phyloP scores from a whole-genome alignment of 805 yeast species.

The Lachancea meyersii region DNA sequence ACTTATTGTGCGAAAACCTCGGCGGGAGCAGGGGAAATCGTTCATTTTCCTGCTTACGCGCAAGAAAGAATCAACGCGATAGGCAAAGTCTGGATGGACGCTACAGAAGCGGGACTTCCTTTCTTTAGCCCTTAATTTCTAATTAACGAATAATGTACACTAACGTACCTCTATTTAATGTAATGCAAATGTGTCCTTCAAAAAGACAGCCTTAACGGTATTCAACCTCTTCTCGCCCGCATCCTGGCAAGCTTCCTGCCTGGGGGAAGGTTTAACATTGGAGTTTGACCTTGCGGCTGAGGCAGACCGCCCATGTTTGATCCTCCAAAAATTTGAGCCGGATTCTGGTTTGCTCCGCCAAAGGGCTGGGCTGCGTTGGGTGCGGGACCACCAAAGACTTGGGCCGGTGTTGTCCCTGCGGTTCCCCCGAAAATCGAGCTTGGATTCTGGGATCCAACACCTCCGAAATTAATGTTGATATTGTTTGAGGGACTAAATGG shows the following conservation, averaged over 20 bases:
- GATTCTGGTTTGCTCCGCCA: constrained; percentile 4
- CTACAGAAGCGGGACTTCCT: background rate
- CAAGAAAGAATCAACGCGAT: background rate
- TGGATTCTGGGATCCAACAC: constrained; percentile 10
- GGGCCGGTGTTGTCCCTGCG: constrained; percentile 17
- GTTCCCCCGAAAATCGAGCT: constrained; percentile 9
- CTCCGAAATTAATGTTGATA: constrained; percentile 26
- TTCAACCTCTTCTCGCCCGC: constrained; percentile 25
- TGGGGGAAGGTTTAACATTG: constrained; percentile 12
- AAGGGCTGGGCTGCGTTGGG: background rate
- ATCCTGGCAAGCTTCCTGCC: constrained; percentile 29
- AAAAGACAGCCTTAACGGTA: background rate
- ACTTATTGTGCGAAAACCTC: constrained; percentile 6
- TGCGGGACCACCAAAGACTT: constrained; percentile 18
- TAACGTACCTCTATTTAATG: too few species aligned
- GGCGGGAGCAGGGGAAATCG: background rate
- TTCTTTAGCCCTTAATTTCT: background rate
- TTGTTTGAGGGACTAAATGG: constrained; percentile 24
- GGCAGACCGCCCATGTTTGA: constrained; percentile 1
- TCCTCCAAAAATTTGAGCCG: constrained; percentile 10
- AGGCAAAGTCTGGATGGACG: constrained; percentile 5
- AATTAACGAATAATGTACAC: background rate
- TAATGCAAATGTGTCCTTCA: background rate
- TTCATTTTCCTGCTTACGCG: background rate
- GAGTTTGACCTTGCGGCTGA: constrained; percentile 1